Base-by-base conservation (phyloP, 1,139 yeast genomes). In the Starmera stellimalicola region DNA sequence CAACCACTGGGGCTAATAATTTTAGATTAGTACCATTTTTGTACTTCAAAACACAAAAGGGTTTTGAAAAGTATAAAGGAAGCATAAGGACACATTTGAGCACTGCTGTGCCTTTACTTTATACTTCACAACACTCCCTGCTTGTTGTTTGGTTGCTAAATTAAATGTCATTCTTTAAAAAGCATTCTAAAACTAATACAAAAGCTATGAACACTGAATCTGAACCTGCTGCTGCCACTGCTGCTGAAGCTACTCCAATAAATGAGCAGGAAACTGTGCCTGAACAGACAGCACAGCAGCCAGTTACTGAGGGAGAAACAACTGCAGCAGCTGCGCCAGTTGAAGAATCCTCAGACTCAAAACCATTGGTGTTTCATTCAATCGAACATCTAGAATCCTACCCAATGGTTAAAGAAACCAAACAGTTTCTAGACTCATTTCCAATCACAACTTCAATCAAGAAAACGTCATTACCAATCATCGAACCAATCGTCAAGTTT, bases 351-450 rank as follows among this genome's bases (percentile, higher is more conserved):
- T 14, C 14, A 5, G 25, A 16, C 15, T 29, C 14, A 14, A 33
- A 29, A 12, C 16, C 14, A 12, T 25, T 16, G 7, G 12, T 10
- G 7, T 11, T 16, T 11, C 14, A 16, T 10, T 16, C 30, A 9
- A 8, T 9, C 12, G 14, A 18, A 27, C 30, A 60, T 38, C 35
- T 67, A 29, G 52, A 54, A 36, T 41, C 54, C 3, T 67, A 62
- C 37, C 70, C 72, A 8, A 48, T 66, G 37, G 62, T 60, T 2
- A 56, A 57, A 38, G 65, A 68, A 33, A 63, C 70, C 39, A 49
- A 59, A 18, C 57, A 55, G 16, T 45, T 55, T 16, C 49, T 57
- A 25, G 52, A 57, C 27, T 46, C 52, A 27, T 33, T 62, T 26
- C 64, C 70, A 5, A 45, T 55, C 18, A 61, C 68, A n/a, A 55